Evolutionary conservation across 2,329 filamentous ascomycete species (phyloP).

Genomic region (Alternaria sp.): DNA sequence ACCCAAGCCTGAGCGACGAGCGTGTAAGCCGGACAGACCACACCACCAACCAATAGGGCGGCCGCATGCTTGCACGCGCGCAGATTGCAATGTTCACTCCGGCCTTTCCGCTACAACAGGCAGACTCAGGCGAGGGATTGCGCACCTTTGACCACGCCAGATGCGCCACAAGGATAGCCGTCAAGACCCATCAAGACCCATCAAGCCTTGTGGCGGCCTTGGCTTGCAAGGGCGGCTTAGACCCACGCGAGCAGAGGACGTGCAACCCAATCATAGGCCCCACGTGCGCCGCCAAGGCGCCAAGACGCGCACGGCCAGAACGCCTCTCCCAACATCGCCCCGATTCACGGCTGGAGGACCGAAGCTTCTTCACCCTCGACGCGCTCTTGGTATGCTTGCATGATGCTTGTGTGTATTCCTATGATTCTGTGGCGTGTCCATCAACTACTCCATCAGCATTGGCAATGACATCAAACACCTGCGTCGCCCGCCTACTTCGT

Average conservation of each 20-base stretch:
- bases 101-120: constrained; percentile 10
- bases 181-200: too few relatives aligned
- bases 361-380: constrained; percentile 13
- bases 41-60: constrained; percentile 8
- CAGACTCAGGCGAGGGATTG: not conserved
- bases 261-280: constrained; percentile 10
- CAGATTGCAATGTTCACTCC: not conserved
- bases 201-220: too few relatives aligned
- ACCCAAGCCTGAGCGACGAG: constrained; percentile 2
- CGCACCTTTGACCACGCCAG: constrained; percentile 17
- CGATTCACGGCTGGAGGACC: not conserved
- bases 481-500: not conserved
- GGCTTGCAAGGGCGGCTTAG: not conserved
- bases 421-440: constrained; percentile 12
- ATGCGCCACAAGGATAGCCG: constrained; percentile 14
- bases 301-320: constrained; percentile 5
- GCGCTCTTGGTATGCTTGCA: constrained; percentile 5
- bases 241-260: not conserved
- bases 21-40: constrained; percentile 1
- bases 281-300: constrained; percentile 13
- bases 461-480: not conserved
- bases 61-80: constrained; percentile 6
- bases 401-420: not conserved
- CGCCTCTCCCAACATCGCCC: constrained; percentile 6
- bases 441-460: not conserved